A percentile compares a stretch with the other conserved stretches of the same genome.
Evolutionary conservation across 805 yeast species (phyloP).

Genomic region (Saccharomycopsis oosterbeekiorum): DNA sequence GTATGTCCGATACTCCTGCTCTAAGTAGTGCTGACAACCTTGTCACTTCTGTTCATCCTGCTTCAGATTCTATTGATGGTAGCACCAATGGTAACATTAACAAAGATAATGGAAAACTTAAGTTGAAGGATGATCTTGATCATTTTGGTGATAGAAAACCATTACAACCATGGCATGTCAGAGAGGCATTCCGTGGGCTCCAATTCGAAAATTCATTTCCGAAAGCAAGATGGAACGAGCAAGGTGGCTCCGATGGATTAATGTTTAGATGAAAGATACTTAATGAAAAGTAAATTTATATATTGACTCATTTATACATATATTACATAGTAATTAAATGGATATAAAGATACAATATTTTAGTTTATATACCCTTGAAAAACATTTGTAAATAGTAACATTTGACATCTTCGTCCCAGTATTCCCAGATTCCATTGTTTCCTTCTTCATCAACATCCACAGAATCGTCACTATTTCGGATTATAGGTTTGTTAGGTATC

Average conservation of each 20-base stretch:
- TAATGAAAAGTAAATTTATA: background rate
- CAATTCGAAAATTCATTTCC: slow-evolving; percentile 16
- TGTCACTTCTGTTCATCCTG: no score
- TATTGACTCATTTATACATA: no score
- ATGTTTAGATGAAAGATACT: slow-evolving; percentile 9
- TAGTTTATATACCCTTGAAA: slow-evolving; percentile 26
- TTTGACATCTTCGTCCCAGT: slow-evolving; percentile 62
- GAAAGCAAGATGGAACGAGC: slow-evolving; percentile 11
- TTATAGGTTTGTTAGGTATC: slow-evolving; percentile 48
- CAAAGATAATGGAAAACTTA: background rate
- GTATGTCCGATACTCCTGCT: background rate
- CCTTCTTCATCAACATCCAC: slow-evolving; percentile 22
- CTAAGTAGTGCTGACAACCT: background rate
- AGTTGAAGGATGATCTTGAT: background rate
- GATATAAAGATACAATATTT: background rate
- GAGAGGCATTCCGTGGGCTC: slow-evolving; percentile 17
- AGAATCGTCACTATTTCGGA: slow-evolving; percentile 22
- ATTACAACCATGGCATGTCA: slow-evolving; percentile 13
- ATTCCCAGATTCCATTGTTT: slow-evolving; percentile 43
- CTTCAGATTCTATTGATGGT: no score
- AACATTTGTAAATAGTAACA: slow-evolving; percentile 66
- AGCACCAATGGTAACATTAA: background rate
- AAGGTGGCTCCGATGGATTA: slow-evolving; percentile 16
- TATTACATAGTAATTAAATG: no score
- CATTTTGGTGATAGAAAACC: slow-evolving; percentile 5